phyloP scores from a whole-genome alignment of 106 monocot genomes.

The Dendrobium officinale region DNA sequence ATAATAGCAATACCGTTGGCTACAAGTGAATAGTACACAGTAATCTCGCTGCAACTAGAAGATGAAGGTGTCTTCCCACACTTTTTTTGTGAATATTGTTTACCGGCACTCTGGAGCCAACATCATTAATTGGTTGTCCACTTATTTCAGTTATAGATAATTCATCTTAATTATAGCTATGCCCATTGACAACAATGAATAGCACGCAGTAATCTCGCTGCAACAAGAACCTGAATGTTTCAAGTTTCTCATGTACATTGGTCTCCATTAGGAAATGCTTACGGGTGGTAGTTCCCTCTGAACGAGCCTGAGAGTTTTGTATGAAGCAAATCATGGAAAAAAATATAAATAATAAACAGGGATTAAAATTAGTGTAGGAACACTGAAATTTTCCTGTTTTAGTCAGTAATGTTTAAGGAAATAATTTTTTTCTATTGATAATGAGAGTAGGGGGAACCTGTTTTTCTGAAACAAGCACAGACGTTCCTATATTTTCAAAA shows the following conservation, averaged over 20 bases:
- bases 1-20: background rate
- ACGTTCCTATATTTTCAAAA: conserved; percentile 92
- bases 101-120: too few species aligned
- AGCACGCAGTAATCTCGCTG: background rate
- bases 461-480: conserved; percentile 87
- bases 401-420: background rate
- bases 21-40: background rate
- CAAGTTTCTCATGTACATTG: background rate
- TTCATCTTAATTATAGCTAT: background rate
- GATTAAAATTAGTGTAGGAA: background rate
- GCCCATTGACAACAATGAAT: background rate
- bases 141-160: too few species aligned
- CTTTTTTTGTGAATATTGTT: too few species aligned
- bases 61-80: background rate
- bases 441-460: conserved; percentile 40
- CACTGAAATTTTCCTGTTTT: background rate
- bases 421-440: background rate
- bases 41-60: background rate
- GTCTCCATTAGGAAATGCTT: background rate
- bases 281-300: background rate
- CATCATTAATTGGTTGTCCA: too few species aligned
- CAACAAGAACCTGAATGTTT: background rate
- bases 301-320: background rate
- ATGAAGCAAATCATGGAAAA: background rate
- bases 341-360: background rate